These are phyloP conservation scores for Nicotiana knightiana DNA, from an alignment of 257 asterid species.

Conservation along the genomic window DNA sequence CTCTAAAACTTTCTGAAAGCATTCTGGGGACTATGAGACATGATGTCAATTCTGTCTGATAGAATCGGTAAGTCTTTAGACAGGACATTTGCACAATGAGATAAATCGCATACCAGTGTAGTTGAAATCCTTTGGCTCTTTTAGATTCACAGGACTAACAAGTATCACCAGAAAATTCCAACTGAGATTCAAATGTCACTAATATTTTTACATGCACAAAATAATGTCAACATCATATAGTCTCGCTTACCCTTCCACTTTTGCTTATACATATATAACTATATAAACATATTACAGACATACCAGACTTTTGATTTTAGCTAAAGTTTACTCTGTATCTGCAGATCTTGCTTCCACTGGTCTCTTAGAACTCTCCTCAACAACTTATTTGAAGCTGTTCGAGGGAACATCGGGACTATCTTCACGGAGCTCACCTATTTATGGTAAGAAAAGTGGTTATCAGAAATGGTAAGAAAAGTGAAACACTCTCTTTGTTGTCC, in stretches of 20 bases:
- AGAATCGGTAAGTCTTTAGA: too few relatives aligned
- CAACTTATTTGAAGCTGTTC: conserved; percentile 86
- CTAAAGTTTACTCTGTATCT: conserved; percentile 35
- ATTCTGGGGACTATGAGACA: too few relatives aligned
- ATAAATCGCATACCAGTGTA: too few relatives aligned
- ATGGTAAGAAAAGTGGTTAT: not conserved
- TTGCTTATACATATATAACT: not conserved
- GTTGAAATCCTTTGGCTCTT: too few relatives aligned
- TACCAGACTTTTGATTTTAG: not conserved
- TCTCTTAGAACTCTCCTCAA: conserved; percentile 73
- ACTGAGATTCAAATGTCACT: too few relatives aligned
- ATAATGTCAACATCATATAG: not conserved
- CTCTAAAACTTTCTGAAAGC: too few relatives aligned
- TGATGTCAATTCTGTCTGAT: too few relatives aligned
- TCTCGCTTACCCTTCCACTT: not conserved
- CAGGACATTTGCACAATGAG: too few relatives aligned
- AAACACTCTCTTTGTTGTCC: not conserved
- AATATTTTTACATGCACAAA: not conserved
- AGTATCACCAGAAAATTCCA: too few relatives aligned
- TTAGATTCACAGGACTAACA: too few relatives aligned
- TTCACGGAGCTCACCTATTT: conserved; percentile 63
- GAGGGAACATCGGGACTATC: conserved; percentile 64
- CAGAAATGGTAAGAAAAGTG: not conserved
- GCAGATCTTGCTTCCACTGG: conserved; percentile 57
- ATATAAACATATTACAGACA: not conserved